These are phyloP conservation scores for Millerozyma miso DNA, from an alignment of 805 yeast species.

Conservation along the genomic window DNA sequence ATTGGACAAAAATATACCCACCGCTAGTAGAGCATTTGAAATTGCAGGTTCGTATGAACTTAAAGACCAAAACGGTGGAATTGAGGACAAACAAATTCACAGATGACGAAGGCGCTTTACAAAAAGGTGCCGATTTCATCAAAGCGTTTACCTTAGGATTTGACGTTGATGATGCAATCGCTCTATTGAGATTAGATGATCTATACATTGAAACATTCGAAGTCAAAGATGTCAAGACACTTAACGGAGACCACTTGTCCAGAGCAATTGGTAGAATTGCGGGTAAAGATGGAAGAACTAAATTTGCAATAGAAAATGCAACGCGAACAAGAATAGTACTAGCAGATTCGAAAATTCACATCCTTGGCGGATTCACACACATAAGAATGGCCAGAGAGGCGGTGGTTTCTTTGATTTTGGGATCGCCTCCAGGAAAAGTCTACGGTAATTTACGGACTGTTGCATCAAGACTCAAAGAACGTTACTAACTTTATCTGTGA, in stretches of 20 bases:
- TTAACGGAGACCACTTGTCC: slow-evolving; percentile 92
- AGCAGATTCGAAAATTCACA: slow-evolving; percentile 95
- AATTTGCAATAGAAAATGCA: slow-evolving; percentile 97
- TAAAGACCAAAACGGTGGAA: slow-evolving; percentile 82
- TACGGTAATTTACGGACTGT: slow-evolving; percentile 96
- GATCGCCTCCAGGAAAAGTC: slow-evolving; percentile 98
- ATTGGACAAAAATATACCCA: slow-evolving; percentile 93
- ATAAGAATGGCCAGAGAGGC: slow-evolving; percentile 98
- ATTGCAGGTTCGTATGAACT: slow-evolving; percentile 93
- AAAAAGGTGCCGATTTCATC: slow-evolving; percentile 95
- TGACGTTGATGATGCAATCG: slow-evolving; percentile 95
- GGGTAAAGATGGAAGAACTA: slow-evolving; percentile 98
- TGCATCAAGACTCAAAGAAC: slow-evolving; percentile 94
- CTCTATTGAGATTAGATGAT: slow-evolving; percentile 89
- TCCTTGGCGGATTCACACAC: slow-evolving; percentile 94
- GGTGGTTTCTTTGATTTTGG: slow-evolving; percentile 88
- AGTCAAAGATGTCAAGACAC: slow-evolving; percentile 92
- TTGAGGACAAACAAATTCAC: slow-evolving; percentile 78
- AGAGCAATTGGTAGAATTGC: slow-evolving; percentile 99
- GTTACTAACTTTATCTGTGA: slow-evolving; percentile 48
- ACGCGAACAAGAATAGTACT: slow-evolving; percentile 96
- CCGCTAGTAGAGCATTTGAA: slow-evolving; percentile 94
- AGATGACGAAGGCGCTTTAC: slow-evolving; percentile 89
- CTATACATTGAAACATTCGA: slow-evolving; percentile 96
- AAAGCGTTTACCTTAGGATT: slow-evolving; percentile 95